A percentile compares a stretch with the other conserved stretches of the same genome.
These are phyloP conservation scores for Tetrastigma voinierianum DNA, from an alignment of 164 flowering plant species.

Conservation along the genomic window DNA sequence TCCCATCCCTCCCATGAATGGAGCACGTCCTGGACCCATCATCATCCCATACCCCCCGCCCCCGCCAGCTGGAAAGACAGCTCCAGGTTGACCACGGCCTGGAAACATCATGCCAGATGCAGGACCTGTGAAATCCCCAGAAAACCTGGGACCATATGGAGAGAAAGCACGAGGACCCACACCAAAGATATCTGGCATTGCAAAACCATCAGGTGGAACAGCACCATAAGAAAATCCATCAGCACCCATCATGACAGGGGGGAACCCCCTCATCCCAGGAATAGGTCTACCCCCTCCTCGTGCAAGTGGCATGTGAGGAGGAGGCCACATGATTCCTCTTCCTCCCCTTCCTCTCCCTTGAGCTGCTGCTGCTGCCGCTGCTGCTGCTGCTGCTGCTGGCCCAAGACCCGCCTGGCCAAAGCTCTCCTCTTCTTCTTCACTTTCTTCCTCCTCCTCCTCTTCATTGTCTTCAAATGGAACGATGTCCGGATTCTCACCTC, in stretches of 20 bases:
- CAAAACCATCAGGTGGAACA: slow-evolving; percentile 62
- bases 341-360: slow-evolving; percentile 93
- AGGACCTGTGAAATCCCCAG: slow-evolving; percentile 67
- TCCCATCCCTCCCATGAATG: slow-evolving; percentile 85
- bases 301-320: slow-evolving; percentile 69
- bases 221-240: slow-evolving; percentile 83
- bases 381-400: no score
- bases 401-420: slow-evolving; percentile 34
- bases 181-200: slow-evolving; percentile 69
- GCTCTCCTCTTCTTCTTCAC: slow-evolving; percentile 85
- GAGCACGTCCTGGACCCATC: slow-evolving; percentile 85
- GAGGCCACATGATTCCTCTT: slow-evolving; percentile 91
- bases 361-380: no score
- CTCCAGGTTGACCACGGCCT: slow-evolving; percentile 77
- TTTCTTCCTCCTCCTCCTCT: slow-evolving; percentile 96
- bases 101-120: slow-evolving; percentile 76
- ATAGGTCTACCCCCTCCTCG: slow-evolving; percentile 80
- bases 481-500: slow-evolving; percentile 81
- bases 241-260: slow-evolving; percentile 85
- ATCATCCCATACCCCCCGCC: slow-evolving; percentile 91
- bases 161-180: slow-evolving; percentile 72
- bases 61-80: slow-evolving; percentile 63
- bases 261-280: slow-evolving; percentile 82
- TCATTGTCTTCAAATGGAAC: slow-evolving; percentile 98
- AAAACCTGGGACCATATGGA: slow-evolving; percentile 83